These are phyloP conservation scores for Pholiota microspora DNA, from an alignment of 768 basidiomycete species.

Conservation along the genomic window DNA sequence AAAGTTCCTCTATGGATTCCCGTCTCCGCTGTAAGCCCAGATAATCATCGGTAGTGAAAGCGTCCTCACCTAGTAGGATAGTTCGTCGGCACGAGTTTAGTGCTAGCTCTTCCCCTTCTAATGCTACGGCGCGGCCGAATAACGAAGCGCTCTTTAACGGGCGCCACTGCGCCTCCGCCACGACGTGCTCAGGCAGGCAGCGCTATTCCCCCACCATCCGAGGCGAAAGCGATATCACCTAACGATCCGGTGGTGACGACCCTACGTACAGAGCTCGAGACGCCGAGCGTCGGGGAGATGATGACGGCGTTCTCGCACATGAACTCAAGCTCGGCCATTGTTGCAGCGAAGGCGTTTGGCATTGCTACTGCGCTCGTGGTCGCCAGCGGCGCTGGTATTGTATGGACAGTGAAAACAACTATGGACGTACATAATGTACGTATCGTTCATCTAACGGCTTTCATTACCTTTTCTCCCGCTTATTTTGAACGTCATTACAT, in stretches of 20 bases:
- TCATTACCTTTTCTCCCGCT: not conserved
- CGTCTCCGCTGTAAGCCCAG: slow-evolving; percentile 1
- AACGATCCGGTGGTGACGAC: slow-evolving; percentile 17
- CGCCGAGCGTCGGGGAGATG: slow-evolving; percentile 29
- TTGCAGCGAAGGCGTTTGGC: slow-evolving; percentile 61
- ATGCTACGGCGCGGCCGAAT: slow-evolving; percentile 32
- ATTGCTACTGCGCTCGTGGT: slow-evolving; percentile 63
- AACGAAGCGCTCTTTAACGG: slow-evolving; percentile 20
- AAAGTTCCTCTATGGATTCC: slow-evolving; percentile 7
- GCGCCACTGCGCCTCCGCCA: slow-evolving; percentile 28
- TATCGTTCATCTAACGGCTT: slow-evolving; percentile 18
- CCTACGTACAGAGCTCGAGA: slow-evolving; percentile 22
- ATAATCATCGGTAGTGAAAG: not conserved
- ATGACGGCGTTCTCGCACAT: slow-evolving; percentile 35
- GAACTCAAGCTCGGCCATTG: slow-evolving; percentile 48
- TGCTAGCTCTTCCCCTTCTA: slow-evolving; percentile 33
- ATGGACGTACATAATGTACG: slow-evolving; percentile 59
- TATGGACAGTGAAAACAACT: slow-evolving; percentile 48
- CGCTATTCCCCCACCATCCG: slow-evolving; percentile 3
- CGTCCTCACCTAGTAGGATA: slow-evolving; percentile 1
- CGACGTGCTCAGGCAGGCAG: slow-evolving; percentile 18
- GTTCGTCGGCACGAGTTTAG: slow-evolving; percentile 30
- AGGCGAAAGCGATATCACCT: slow-evolving; percentile 11
- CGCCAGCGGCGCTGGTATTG: slow-evolving; percentile 39
- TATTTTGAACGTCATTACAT: not conserved